Conservation (phyloP, 2,329 filamentous ascomycete genomes). For the Colletotrichum truncatum region DNA sequence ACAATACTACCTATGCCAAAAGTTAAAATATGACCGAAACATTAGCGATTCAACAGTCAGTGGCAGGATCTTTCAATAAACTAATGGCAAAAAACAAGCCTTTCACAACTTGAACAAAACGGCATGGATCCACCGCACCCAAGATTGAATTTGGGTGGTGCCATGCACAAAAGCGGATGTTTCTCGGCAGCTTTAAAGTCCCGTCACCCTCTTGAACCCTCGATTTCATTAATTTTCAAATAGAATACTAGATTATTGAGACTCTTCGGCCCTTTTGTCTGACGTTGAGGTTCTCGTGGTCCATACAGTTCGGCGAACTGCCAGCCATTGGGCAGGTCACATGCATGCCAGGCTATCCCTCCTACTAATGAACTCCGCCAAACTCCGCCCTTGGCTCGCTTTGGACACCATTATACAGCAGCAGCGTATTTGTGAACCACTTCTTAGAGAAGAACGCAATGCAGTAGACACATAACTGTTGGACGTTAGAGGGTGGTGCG, state of each 20-base stretch:
- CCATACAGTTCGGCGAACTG: no score
- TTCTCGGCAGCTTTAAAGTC: not conserved
- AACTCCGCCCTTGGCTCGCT: constrained; percentile 10
- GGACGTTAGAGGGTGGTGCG: not conserved
- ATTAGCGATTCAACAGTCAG: no score
- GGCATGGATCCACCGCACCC: no score
- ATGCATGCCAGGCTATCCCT: constrained; percentile 6
- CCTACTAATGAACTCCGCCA: constrained; percentile 4
- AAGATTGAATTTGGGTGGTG: not conserved
- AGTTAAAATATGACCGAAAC: no score
- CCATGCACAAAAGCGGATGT: not conserved
- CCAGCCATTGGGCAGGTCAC: not conserved
- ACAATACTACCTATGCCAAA: no score
- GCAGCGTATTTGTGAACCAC: no score
- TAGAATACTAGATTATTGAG: not conserved
- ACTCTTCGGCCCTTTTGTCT: constrained; percentile 10
- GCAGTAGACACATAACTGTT: no score
- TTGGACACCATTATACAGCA: not conserved
- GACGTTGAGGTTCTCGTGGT: not conserved
- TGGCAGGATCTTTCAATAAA: no score
- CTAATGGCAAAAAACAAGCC: no score
- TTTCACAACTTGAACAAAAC: not conserved
- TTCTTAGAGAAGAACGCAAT: no score
- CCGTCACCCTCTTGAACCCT: not conserved
- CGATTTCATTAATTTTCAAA: no score